A percentile compares a stretch with the other conserved stretches of the same genome.
Conservation (phyloP, 2,329 filamentous ascomycete genomes). For the Arthrobotrys pseudoclavata region DNA sequence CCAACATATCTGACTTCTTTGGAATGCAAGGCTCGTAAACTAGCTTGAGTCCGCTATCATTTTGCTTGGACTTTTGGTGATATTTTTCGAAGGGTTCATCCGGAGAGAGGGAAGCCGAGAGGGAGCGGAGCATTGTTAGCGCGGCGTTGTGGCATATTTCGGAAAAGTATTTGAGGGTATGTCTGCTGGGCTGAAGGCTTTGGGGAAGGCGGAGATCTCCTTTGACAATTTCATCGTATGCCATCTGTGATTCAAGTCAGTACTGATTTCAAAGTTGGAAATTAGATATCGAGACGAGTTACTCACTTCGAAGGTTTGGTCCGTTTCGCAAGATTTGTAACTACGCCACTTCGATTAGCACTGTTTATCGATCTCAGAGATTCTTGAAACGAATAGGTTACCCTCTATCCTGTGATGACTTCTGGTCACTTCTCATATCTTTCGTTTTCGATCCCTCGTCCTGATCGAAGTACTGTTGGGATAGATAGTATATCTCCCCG, state of each 20-base stretch:
- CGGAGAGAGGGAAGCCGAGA: slow-evolving; percentile 22
- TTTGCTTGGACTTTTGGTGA: slow-evolving; percentile 28
- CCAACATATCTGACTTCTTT: slow-evolving; percentile 21
- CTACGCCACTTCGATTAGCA: slow-evolving; percentile 18
- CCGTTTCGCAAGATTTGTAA: slow-evolving; percentile 44
- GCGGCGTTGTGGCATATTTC: slow-evolving; percentile 50
- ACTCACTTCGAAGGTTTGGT: slow-evolving; percentile 51
- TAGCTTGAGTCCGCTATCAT: slow-evolving; percentile 48
- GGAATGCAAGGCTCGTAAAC: slow-evolving; percentile 40
- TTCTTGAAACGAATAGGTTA: not conserved
- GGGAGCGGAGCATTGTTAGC: slow-evolving; percentile 28
- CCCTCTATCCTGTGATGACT: slow-evolving; percentile 49
- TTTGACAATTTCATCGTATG: slow-evolving; percentile 54
- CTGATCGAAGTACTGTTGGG: slow-evolving; percentile 48
- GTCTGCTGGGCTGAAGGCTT: slow-evolving; percentile 21
- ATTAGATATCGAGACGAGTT: not conserved
- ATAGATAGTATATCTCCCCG: slow-evolving; percentile 37
- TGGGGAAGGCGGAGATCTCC: slow-evolving; percentile 35
- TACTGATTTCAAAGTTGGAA: not conserved
- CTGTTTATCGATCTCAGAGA: not conserved
- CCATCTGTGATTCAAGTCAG: slow-evolving; percentile 20
- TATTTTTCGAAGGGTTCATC: slow-evolving; percentile 14
- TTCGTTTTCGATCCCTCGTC: slow-evolving; percentile 19
- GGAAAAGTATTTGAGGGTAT: slow-evolving; percentile 47
- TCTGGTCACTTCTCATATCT: slow-evolving; percentile 35